Conservation (phyloP, 768 basidiomycete genomes). For the Gyrodon lividus region DNA sequence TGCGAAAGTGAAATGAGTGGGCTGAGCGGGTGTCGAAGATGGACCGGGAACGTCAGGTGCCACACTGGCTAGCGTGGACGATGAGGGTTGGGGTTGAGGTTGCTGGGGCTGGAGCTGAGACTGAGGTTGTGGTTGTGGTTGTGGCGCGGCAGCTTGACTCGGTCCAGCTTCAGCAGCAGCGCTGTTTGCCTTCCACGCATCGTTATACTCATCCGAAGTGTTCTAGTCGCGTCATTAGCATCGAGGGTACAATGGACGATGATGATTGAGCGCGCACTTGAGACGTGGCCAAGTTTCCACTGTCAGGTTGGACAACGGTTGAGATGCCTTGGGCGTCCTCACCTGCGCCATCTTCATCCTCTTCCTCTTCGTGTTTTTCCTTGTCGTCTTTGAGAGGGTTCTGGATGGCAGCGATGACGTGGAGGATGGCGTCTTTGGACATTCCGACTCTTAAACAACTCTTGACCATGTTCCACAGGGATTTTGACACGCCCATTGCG, state of each 20-base stretch:
- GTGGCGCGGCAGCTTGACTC: constrained; percentile 19
- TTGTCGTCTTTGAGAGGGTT: constrained; percentile 36
- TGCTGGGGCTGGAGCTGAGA: not conserved
- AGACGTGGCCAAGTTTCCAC: constrained; percentile 20
- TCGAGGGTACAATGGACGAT: not conserved
- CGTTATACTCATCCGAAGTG: constrained; percentile 52
- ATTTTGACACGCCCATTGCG: constrained; percentile 65
- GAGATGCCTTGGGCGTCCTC: constrained; percentile 28
- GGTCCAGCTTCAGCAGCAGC: constrained; percentile 36
- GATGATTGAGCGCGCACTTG: constrained; percentile 23
- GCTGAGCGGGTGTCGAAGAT: constrained; percentile 26
- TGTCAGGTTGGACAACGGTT: constrained; percentile 23
- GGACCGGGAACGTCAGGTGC: constrained; percentile 17
- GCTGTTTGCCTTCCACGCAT: constrained; percentile 63
- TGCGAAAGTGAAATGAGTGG: constrained; percentile 30
- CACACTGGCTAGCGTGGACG: constrained; percentile 19
- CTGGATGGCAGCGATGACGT: constrained; percentile 59
- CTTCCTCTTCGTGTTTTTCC: constrained; percentile 34
- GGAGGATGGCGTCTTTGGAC: constrained; percentile 58
- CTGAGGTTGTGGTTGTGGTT: constrained; percentile 6
- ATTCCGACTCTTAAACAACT: constrained; percentile 58
- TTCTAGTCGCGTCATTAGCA: constrained; percentile 30
- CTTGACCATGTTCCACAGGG: constrained; percentile 72
- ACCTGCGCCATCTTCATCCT: constrained; percentile 32
- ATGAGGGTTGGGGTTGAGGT: constrained; percentile 19